Percentiles rank a stretch among this genome's conserved stretches.
Evolutionary conservation across 352 stramenopile species (phyloP).

Genomic region (Pythium volutum): DNA sequence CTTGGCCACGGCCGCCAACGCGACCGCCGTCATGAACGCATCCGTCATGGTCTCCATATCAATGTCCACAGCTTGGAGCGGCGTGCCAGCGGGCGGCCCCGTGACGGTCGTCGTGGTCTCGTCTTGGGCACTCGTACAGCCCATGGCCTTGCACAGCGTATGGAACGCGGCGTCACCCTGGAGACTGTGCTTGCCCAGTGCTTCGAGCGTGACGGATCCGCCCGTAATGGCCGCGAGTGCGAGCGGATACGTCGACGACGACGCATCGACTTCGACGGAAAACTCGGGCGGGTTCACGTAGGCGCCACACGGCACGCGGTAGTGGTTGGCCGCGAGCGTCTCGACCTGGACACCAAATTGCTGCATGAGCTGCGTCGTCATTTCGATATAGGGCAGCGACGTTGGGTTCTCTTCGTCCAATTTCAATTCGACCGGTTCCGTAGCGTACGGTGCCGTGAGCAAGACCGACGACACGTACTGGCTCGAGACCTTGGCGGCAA

Average conservation of each 20-base stretch:
- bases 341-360: conserved; percentile 94
- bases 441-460: conserved; percentile 91
- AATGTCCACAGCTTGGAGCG: conserved; percentile 88
- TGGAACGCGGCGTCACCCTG: conserved; percentile 97
- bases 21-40: conserved; percentile 97
- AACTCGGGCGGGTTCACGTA: conserved; percentile 70
- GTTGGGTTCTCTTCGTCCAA: conserved; percentile 96
- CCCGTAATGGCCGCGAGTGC: conserved; percentile 96
- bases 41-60: conserved; percentile 98
- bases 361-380: conserved; percentile 95
- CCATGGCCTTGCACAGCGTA: conserved; percentile 73
- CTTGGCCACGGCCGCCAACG: conserved; percentile 93
- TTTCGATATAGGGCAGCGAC: conserved; percentile 95
- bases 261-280: conserved; percentile 95
- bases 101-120: conserved; percentile 62
- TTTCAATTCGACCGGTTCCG: conserved; percentile 74
- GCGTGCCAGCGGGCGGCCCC: conserved; percentile 71
- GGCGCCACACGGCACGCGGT: conserved; percentile 64
- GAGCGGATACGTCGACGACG: conserved; percentile 96
- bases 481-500: conserved; percentile 93
- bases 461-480: conserved; percentile 97
- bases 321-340: conserved; percentile 80
- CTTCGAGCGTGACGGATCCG: conserved; percentile 91
- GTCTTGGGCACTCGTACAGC: conserved; percentile 65
- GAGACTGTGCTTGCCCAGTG: conserved; percentile 92